These are phyloP conservation scores for Ploettnerulaceae sp. DNA, from an alignment of 2,329 filamentous ascomycete species.

Conservation along the genomic window DNA sequence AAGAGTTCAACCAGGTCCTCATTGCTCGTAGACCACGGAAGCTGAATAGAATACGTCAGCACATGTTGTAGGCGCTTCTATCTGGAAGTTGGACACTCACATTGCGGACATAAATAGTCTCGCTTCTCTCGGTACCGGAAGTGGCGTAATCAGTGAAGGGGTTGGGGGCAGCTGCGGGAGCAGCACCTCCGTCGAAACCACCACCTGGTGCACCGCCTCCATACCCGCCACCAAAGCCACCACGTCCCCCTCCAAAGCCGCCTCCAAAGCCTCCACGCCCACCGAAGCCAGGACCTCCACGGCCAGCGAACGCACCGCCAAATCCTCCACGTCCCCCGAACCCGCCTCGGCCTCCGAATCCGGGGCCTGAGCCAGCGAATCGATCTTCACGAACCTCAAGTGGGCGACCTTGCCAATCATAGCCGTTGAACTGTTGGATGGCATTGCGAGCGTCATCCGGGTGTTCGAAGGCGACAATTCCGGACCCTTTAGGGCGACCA, in stretches of 20 bases:
- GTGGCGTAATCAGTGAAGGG: constrained; percentile 92
- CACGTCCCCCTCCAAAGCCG: constrained; percentile 39
- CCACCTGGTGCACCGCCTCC: constrained; percentile 43
- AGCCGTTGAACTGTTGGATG: constrained; percentile 96
- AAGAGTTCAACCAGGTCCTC: constrained; percentile 96
- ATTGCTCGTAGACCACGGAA: constrained; percentile 98
- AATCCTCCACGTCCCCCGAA: constrained; percentile 41
- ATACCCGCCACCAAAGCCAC: constrained; percentile 53
- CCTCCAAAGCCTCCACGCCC: constrained; percentile 30
- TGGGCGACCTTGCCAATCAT: constrained; percentile 92
- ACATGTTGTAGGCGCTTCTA: background rate
- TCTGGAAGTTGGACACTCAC: constrained; percentile 51
- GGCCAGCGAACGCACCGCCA: constrained; percentile 54
- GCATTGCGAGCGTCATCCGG: constrained; percentile 92
- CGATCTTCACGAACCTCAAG: constrained; percentile 96
- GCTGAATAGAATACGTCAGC: constrained; percentile 47
- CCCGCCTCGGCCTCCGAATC: constrained; percentile 40
- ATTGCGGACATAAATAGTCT: constrained; percentile 93
- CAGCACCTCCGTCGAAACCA: constrained; percentile 27
- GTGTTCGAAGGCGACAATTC: constrained; percentile 94
- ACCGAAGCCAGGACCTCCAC: constrained; percentile 41
- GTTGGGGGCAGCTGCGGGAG: constrained; percentile 61
- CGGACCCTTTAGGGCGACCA: constrained; percentile 91
- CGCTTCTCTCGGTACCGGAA: constrained; percentile 75
- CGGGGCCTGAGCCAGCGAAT: constrained; percentile 62